phyloP scores from a whole-genome alignment of 2,329 filamentous ascomycete species.

The Ilyonectria destructans region DNA sequence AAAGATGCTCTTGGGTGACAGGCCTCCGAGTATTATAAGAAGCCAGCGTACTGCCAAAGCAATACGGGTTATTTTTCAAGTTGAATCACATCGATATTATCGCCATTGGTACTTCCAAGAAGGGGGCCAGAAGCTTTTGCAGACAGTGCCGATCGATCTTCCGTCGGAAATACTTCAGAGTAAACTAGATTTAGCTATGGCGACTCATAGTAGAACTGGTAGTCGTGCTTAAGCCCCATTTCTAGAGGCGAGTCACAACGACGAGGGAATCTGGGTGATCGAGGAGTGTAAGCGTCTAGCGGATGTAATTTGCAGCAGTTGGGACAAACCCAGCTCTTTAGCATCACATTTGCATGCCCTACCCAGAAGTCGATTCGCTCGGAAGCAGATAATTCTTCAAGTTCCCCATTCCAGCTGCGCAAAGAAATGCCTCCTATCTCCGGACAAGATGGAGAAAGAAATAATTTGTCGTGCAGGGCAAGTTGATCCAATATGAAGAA shows the following conservation, averaged over 20 bases:
- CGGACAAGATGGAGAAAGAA: not conserved
- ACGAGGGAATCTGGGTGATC: not conserved
- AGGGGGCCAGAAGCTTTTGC: not conserved
- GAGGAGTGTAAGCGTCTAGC: not conserved
- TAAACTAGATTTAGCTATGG: not conserved
- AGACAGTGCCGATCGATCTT: not conserved
- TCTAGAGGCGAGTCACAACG: not conserved
- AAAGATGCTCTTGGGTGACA: no score
- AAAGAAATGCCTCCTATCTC: not conserved
- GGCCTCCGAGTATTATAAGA: no score
- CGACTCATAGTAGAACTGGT: not conserved
- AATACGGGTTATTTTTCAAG: no score
- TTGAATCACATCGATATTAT: no score
- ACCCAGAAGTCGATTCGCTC: not conserved
- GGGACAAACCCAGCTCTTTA: not conserved
- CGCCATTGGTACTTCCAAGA: no score
- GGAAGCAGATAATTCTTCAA: not conserved
- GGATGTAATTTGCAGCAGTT: not conserved
- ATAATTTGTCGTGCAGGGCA: not conserved
- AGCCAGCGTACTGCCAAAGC: no score
- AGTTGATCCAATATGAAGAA: not conserved
- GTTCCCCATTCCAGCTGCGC: not conserved
- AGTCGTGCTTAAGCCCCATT: no score
- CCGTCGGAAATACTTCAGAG: not conserved
- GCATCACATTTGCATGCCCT: not conserved